Conservation (phyloP, 768 basidiomycete species). For the Pleurotus citrinopileatus region DNA sequence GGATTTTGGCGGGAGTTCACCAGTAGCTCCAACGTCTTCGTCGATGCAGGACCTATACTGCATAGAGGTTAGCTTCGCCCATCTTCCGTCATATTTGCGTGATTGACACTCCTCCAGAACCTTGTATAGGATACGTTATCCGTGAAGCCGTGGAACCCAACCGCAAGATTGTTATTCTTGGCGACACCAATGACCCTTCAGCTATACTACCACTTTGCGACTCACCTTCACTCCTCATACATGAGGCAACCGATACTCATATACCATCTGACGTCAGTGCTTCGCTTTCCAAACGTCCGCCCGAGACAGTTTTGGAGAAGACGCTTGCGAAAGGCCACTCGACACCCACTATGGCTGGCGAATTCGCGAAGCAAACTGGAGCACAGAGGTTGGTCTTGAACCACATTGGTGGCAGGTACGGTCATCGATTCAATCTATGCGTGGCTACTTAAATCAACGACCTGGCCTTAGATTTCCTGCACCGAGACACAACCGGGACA, state of each 20-base stretch:
- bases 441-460: background rate
- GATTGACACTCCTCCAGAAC: conserved; percentile 41
- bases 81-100: background rate
- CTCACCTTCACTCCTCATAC: conserved; percentile 63
- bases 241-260: conserved; percentile 79
- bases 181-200: conserved; percentile 71
- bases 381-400: conserved; percentile 70
- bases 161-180: conserved; percentile 72
- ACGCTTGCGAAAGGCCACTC: conserved; percentile 74
- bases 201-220: conserved; percentile 54
- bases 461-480: conserved; percentile 46
- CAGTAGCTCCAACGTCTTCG: conserved; percentile 37
- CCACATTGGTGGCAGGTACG: conserved; percentile 71
- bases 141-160: conserved; percentile 45
- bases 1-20: conserved; percentile 68
- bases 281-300: conserved; percentile 37
- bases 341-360: conserved; percentile 74
- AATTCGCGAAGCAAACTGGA: conserved; percentile 59
- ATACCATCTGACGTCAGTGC: conserved; percentile 57
- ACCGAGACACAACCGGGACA: conserved; percentile 34
- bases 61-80: conserved; percentile 61
- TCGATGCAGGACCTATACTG: conserved; percentile 72
- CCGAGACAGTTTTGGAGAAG: conserved; percentile 41
- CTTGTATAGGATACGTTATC: conserved; percentile 79
- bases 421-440: conserved; percentile 6